These are phyloP conservation scores for Teunomyces pallodes DNA, from an alignment of 805 yeast species.

Conservation along the genomic window DNA sequence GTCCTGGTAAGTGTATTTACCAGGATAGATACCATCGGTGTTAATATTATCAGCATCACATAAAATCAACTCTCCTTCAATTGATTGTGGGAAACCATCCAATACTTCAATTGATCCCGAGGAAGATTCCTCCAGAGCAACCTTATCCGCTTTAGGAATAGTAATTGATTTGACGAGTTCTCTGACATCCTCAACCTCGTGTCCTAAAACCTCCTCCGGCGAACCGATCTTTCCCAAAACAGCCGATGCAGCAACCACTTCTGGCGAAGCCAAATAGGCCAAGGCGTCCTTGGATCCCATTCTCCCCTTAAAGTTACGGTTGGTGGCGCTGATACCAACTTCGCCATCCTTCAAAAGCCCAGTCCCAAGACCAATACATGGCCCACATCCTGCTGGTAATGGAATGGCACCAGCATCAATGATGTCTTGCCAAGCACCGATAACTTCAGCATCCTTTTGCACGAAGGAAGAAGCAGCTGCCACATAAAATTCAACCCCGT, in stretches of 20 bases:
- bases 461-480: constrained; percentile 97
- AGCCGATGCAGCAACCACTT: constrained; percentile 98
- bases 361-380: constrained; percentile 96
- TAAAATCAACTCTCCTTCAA: constrained; percentile 86
- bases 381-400: constrained; percentile 98
- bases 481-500: constrained; percentile 90
- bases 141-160: constrained; percentile 24
- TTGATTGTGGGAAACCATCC: constrained; percentile 86
- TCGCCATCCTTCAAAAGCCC: constrained; percentile 94
- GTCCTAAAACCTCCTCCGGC: constrained; percentile 79
- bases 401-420: constrained; percentile 92
- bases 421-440: constrained; percentile 89
- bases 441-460: constrained; percentile 85
- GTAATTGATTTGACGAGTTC: constrained; percentile 47
- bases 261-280: constrained; percentile 96
- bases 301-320: constrained; percentile 97
- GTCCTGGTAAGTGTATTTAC: constrained; percentile 98
- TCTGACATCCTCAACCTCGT: constrained; percentile 41
- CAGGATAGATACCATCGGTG: constrained; percentile 98
- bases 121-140: constrained; percentile 29
- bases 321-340: constrained; percentile 97
- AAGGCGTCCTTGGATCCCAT: constrained; percentile 98
- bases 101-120: constrained; percentile 61
- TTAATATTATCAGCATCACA: constrained; percentile 97
- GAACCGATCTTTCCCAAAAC: constrained; percentile 91